Evolutionary conservation across 352 stramenopile genomes (phyloP).

Genomic region (Peronospora farinosa): DNA sequence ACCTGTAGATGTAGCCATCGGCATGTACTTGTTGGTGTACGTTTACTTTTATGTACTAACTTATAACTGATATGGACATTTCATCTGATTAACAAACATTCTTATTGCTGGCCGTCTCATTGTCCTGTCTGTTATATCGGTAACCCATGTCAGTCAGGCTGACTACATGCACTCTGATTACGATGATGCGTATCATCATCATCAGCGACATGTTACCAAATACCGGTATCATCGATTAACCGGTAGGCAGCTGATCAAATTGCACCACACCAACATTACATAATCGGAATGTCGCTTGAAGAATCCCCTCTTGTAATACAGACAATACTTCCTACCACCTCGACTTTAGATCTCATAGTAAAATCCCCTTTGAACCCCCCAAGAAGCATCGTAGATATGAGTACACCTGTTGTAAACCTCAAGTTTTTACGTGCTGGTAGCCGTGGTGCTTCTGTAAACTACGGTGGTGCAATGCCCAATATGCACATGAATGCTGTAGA

Average conservation of each 20-base stretch:
- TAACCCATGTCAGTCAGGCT: background rate
- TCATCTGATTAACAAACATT: background rate
- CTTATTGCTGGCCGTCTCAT: background rate
- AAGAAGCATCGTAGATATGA: slow-evolving; percentile 16
- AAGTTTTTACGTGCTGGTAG: slow-evolving; percentile 66
- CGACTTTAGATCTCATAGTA: slow-evolving; percentile 5
- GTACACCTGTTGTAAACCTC: slow-evolving; percentile 48
- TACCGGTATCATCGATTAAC: background rate
- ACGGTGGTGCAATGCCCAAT: slow-evolving; percentile 73
- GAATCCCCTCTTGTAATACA: too few relatives aligned
- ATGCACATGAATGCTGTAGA: slow-evolving; percentile 41
- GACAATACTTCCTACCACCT: slow-evolving; percentile 7
- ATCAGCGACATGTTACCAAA: background rate
- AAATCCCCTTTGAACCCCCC: background rate
- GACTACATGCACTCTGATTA: slow-evolving; percentile 7
- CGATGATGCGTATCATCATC: background rate
- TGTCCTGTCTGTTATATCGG: background rate
- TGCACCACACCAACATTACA: background rate
- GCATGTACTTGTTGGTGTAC: background rate
- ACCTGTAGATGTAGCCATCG: slow-evolving; percentile 10
- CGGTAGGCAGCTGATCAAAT: slow-evolving; percentile 4
- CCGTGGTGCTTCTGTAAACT: slow-evolving; percentile 53
- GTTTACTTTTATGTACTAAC: background rate
- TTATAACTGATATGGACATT: background rate
- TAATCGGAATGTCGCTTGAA: background rate